These are phyloP conservation scores for Candida tammaniensis DNA, from an alignment of 805 yeast species.

Conservation along the genomic window DNA sequence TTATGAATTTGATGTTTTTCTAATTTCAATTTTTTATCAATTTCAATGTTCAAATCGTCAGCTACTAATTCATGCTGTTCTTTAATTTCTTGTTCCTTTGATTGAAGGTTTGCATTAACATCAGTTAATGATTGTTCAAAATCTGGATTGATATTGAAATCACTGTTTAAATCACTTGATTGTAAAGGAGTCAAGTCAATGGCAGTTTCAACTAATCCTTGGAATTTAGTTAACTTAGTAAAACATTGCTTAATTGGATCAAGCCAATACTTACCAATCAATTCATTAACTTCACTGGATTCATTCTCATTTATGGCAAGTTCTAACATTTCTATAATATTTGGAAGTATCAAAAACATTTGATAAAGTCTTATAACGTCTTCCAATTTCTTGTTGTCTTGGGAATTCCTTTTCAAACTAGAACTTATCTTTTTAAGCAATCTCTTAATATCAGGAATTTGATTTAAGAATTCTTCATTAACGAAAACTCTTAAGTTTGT, in stretches of 20 bases:
- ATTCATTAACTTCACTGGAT: constrained; percentile 21
- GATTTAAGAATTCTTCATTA: constrained; percentile 62
- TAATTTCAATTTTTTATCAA: constrained; percentile 83
- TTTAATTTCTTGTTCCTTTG: constrained; percentile 52
- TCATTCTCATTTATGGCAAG: constrained; percentile 35
- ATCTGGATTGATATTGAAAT: constrained; percentile 83
- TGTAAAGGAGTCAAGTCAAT: constrained; percentile 83
- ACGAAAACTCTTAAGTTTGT: constrained; percentile 61
- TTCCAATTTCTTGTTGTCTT: constrained; percentile 64
- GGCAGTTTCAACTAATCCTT: constrained; percentile 88
- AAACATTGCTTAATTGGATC: constrained; percentile 50
- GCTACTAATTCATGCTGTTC: constrained; percentile 62
- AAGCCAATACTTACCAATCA: constrained; percentile 55
- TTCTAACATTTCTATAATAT: constrained; percentile 52
- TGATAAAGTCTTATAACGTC: constrained; percentile 90
- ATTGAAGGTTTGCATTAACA: constrained; percentile 57
- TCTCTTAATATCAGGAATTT: constrained; percentile 81
- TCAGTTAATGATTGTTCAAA: constrained; percentile 74
- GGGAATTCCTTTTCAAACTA: constrained; percentile 29
- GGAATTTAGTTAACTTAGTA: constrained; percentile 58
- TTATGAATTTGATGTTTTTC: constrained; percentile 88
- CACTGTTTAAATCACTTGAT: constrained; percentile 50
- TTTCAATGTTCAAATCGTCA: constrained; percentile 74
- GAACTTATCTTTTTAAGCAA: constrained; percentile 61
- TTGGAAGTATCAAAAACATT: constrained; percentile 69